Evolutionary conservation across 768 basidiomycete genomes (phyloP), one percentile per base, ranked within the genome.

Genomic region (Xerocomellus dryophilus): DNA sequence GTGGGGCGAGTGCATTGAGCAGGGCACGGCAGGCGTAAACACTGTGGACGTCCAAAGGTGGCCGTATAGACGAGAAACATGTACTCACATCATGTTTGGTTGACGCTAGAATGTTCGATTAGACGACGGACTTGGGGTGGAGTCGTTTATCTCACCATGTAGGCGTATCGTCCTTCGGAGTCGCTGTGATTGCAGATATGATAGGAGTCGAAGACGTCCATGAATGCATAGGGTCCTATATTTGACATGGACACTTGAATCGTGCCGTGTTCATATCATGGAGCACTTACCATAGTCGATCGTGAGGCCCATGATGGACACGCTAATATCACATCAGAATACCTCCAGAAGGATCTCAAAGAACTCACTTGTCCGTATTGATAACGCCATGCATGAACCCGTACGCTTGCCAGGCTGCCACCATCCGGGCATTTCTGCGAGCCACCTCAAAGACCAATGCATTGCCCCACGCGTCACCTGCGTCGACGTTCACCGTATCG

Each of bases 301-400:
- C 0, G 88, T 90, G 55, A 90, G 66, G 2, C 88, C 88, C 29
- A 88, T 70, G 17, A 91, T 74, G 4, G 88, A 90, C 20, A 90
- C 81, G 50, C 88, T 90, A 58, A n/a, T 15, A 34, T 41, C 34
- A 40, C 12, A 51, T 67, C 31, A 66, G 51, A 47, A 31, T 27
- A 32, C 31, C 1, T 14, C 8, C 29, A 17, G 42, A 11, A 10
- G 10, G 25, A 43, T 14, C 14, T 38, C 29, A 51, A 25, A 23
- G 3, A n/a, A 65, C 80, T 53, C 60, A 88, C 89, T 96, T 97
- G 74, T 98, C 96, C 2, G 95, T 96, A 66, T 98, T 98, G 62
- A 99, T 93, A 35, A 99, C 96, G 0, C 93, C 93, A 65, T 94
- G 91, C 92, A 93, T 92, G 67, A 90, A 94, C 1, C 93, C 93